These are phyloP conservation scores for Grifola frondosa DNA, from an alignment of 1,284 basidiomycete genomes.

Conservation along the genomic window DNA sequence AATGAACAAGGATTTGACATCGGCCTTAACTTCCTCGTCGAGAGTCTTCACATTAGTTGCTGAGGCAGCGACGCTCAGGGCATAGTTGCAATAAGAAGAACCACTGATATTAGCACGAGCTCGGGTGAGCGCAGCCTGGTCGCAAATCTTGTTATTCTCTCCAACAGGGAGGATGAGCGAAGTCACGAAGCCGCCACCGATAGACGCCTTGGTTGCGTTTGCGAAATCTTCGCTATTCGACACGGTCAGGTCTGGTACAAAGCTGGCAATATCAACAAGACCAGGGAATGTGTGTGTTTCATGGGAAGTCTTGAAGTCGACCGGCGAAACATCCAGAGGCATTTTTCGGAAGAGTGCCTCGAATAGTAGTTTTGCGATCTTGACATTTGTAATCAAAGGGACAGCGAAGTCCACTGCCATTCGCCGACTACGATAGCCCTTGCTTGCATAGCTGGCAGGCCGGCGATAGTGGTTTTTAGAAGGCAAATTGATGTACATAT, in stretches of 20 bases:
- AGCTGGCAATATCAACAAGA: constrained; percentile 86
- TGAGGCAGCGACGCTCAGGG: constrained; percentile 78
- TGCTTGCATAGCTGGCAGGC: constrained; percentile 95
- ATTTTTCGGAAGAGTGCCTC: constrained; percentile 91
- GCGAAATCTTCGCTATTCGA: constrained; percentile 65
- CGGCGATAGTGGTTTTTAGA: constrained; percentile 98
- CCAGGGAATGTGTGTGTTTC: constrained; percentile 91
- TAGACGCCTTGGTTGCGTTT: constrained; percentile 74
- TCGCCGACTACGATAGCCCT: constrained; percentile 94
- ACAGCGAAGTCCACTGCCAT: constrained; percentile 99
- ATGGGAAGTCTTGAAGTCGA: constrained; percentile 96
- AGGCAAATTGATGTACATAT: constrained; percentile 99
- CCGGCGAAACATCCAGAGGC: constrained; percentile 84
- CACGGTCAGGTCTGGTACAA: constrained; percentile 75
- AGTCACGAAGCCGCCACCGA: constrained; percentile 87
- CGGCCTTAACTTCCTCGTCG: constrained; percentile 75
- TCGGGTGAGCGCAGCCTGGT: constrained; percentile 66
- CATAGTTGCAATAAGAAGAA: constrained; percentile 83
- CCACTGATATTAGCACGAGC: constrained; percentile 66
- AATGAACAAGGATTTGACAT: constrained; percentile 84
- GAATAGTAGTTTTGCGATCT: constrained; percentile 96
- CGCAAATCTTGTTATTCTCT: constrained; percentile 59
- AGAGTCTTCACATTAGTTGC: constrained; percentile 64
- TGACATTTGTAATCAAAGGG: constrained; percentile 97
- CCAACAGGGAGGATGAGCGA: constrained; percentile 79